phyloP scores from a whole-genome alignment of 306 rosid genomes.

The Dalbergia cochinchinensis region DNA sequence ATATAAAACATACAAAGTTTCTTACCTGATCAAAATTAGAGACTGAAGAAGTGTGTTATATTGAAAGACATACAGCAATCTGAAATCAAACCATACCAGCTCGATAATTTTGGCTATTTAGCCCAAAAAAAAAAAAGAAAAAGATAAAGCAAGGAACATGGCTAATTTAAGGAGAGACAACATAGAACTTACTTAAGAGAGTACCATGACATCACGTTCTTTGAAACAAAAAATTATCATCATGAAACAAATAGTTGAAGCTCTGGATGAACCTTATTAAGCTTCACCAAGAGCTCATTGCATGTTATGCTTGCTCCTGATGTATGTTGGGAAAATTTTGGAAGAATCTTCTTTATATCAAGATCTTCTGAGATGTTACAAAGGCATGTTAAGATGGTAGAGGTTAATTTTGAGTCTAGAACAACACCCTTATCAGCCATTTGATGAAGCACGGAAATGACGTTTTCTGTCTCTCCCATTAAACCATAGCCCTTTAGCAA shows the following conservation, averaged over 20 bases:
- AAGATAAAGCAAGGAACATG: slow-evolving; percentile 10
- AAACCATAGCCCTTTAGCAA: slow-evolving; percentile 70
- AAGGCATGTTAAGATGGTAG: slow-evolving; percentile 69
- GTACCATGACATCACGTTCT: slow-evolving; percentile 21
- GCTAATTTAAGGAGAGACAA: slow-evolving; percentile 20
- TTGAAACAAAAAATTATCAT: slow-evolving; percentile 27
- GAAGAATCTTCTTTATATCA: slow-evolving; percentile 68
- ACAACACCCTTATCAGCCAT: slow-evolving; percentile 76
- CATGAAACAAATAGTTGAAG: slow-evolving; percentile 52
- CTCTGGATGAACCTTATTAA: slow-evolving; percentile 63
- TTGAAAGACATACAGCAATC: neutral
- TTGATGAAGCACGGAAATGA: slow-evolving; percentile 65
- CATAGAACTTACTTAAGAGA: slow-evolving; percentile 46
- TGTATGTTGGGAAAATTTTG: slow-evolving; percentile 58
- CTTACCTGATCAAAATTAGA: slow-evolving; percentile 18
- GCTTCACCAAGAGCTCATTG: slow-evolving; percentile 60
- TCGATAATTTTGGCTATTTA: slow-evolving; percentile 22
- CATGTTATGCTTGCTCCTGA: slow-evolving; percentile 60
- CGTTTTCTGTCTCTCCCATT: slow-evolving; percentile 59
- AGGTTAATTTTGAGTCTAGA: slow-evolving; percentile 69
- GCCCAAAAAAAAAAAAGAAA: slow-evolving; percentile 16
- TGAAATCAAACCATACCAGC: slow-evolving; percentile 33
- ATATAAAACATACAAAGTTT: slow-evolving; percentile 13
- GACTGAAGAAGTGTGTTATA: slow-evolving; percentile 7
- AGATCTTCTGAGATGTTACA: slow-evolving; percentile 55